Base-by-base conservation (phyloP, 768 basidiomycete species). In the Suillus tomentosus region DNA sequence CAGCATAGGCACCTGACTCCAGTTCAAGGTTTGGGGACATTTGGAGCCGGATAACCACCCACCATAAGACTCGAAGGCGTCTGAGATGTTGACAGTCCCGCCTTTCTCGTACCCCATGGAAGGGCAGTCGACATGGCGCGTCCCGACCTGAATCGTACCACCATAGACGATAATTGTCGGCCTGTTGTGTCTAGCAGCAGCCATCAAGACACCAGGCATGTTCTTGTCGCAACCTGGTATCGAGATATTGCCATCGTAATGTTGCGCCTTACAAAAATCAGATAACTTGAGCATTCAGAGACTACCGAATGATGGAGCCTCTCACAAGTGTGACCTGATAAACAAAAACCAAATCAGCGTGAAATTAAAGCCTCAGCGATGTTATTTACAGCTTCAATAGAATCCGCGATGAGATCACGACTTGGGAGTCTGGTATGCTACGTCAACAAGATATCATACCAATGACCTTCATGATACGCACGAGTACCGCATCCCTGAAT, bases 191-290 rank as follows among this genome's bases (percentile, higher is more conserved):
- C 94, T 87, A 45, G 81, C 90, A 1, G 93, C 93, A 17, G 94
- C 94, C 72, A 95, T 92, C 63, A 94, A 81, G 72, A 89, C 91
- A 19, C 92, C 94, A 10, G 93, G 93, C 94, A 95, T 94, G 72
- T 95, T 95, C 79, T 95, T 95, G 77, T 95, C 93, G 68, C 93
- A 95, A 62, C 93, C 92, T 19, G 94, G 94, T 61, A 94, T 83
- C 6, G 90, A 86, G 68, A 95, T 92, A 70, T 94, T 93, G 14
- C 86, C 93, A 65, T 95, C 94, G 69, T 95, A 94, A 70, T 93
- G 87, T 79, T 95, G 93, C 24, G 92, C 91, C 91, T 91, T 62
- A 37, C 43, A 60, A 24, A 60, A 42, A 48, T 40, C 31, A 54
- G 17, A 40, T n/a, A n/a, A 22, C 13, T 54, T 61, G 22, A 56